Evolutionary conservation across 805 yeast species (phyloP).

Genomic region (Candida sonorensis): DNA sequence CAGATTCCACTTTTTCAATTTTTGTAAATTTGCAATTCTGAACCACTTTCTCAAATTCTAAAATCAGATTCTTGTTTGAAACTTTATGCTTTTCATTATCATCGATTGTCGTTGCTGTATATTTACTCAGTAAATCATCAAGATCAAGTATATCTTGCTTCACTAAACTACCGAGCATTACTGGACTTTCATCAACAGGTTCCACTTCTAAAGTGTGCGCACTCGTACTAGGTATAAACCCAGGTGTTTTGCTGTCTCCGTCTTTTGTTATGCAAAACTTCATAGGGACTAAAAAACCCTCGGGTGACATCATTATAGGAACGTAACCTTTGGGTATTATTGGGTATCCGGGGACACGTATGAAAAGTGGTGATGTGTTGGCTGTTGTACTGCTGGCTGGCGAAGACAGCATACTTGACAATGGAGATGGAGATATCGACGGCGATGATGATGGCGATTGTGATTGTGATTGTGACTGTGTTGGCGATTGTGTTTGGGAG

Average conservation of each 20-base stretch:
- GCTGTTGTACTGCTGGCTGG: neutral
- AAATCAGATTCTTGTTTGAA: too few species aligned
- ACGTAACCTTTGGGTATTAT: conserved; percentile 22
- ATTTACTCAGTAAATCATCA: too few species aligned
- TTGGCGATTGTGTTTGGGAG: too few species aligned
- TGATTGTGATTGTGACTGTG: too few species aligned
- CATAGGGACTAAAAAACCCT: conserved; percentile 23
- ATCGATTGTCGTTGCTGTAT: too few species aligned
- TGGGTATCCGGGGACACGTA: conserved; percentile 19
- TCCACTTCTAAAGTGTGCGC: too few species aligned
- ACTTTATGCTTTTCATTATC: too few species aligned
- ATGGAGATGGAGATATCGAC: neutral
- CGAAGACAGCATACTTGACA: neutral
- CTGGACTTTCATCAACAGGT: too few species aligned
- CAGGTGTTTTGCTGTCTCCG: neutral
- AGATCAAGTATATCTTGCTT: too few species aligned
- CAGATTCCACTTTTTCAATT: neutral
- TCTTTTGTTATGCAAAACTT: conserved; percentile 10
- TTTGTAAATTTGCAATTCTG: too few species aligned
- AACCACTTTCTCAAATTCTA: too few species aligned
- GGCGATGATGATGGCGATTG: neutral
- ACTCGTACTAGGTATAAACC: neutral
- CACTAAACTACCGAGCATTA: too few species aligned
- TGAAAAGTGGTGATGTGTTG: conserved; percentile 11
- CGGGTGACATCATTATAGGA: conserved; percentile 26